Percentiles rank a stretch among this genome's conserved stretches.
Conservation (phyloP, 164 flowering plant genomes). For the Tetracentron sinense region DNA sequence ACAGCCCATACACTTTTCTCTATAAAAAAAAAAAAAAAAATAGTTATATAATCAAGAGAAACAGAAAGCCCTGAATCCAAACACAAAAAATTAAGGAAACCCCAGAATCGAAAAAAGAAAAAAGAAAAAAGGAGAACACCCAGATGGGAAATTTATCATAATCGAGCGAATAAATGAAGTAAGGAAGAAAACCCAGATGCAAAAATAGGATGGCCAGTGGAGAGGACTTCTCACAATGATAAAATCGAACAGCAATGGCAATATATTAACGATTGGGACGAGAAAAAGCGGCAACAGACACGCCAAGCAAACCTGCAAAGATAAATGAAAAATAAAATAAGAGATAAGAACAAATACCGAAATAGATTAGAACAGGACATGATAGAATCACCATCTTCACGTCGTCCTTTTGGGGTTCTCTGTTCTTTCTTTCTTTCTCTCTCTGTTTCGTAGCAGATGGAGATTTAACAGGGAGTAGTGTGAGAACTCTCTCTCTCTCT, state of each 20-base stretch:
- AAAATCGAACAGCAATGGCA: conserved; percentile 47
- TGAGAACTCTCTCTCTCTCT: too few species aligned
- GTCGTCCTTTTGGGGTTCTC: background rate
- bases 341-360: too few species aligned
- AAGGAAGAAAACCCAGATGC: background rate
- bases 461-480: background rate
- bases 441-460: too few species aligned
- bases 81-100: too few species aligned
- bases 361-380: too few species aligned
- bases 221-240: conserved; percentile 36
- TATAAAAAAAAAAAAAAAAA: too few species aligned
- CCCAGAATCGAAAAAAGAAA: background rate
- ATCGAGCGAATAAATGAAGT: background rate
- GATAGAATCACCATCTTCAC: background rate
- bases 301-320: conserved; percentile 52
- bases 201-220: too few species aligned
- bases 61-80: too few species aligned
- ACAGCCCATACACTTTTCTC: conserved; percentile 49
- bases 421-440: too few species aligned
- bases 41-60: too few species aligned
- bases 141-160: background rate
- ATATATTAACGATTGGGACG: conserved; percentile 45
- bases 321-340: background rate
- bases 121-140: background rate
- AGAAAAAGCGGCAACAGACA: conserved; percentile 69